A percentile compares a stretch with the other conserved stretches of the same genome.
phyloP scores from a whole-genome alignment of 2,329 filamentous ascomycete species.

The Fusarium udum region DNA sequence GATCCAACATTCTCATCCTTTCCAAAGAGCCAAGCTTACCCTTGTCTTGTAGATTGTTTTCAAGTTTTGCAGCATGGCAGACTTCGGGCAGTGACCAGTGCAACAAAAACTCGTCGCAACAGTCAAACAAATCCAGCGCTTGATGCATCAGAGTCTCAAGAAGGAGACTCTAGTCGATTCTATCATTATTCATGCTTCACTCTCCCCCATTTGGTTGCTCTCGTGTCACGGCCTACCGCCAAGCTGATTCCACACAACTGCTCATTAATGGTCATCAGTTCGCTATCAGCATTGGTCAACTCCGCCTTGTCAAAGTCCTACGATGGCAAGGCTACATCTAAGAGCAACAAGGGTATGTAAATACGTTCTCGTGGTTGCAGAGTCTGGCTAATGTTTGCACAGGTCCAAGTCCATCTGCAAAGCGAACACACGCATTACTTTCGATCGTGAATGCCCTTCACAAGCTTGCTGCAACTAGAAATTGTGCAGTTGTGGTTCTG shows the following conservation, averaged over 20 bases:
- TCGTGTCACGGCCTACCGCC: constrained; percentile 74
- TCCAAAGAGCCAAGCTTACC: constrained; percentile 8
- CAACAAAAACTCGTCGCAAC: constrained; percentile 18
- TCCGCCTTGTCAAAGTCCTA: constrained; percentile 75
- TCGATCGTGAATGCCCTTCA: constrained; percentile 75
- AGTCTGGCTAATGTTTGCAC: constrained; percentile 15
- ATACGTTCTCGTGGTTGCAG: constrained; percentile 11
- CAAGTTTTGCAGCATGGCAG: constrained; percentile 50
- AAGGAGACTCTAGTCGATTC: constrained; percentile 49
- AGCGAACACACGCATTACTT: constrained; percentile 64
- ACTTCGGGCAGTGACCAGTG: constrained; percentile 41
- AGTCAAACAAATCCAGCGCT: constrained; percentile 5
- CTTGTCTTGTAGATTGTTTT: constrained; percentile 55
- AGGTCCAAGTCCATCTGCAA: constrained; percentile 53
- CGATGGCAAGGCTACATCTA: constrained; percentile 50
- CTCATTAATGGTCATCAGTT: constrained; percentile 79
- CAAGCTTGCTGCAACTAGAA: constrained; percentile 77
- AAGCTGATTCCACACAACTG: constrained; percentile 70
- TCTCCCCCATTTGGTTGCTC: constrained; percentile 77
- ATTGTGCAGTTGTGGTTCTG: constrained; percentile 78
- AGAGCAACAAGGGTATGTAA: constrained; percentile 53
- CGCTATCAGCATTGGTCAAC: constrained; percentile 79
- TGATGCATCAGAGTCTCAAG: constrained; percentile 13
- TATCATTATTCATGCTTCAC: constrained; percentile 63
- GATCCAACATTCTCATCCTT: neutral